Evolutionary conservation across 2,329 filamentous ascomycete genomes (phyloP), one percentile per base, ranked within the genome.

Genomic region (Pestalotiopsis sp.): DNA sequence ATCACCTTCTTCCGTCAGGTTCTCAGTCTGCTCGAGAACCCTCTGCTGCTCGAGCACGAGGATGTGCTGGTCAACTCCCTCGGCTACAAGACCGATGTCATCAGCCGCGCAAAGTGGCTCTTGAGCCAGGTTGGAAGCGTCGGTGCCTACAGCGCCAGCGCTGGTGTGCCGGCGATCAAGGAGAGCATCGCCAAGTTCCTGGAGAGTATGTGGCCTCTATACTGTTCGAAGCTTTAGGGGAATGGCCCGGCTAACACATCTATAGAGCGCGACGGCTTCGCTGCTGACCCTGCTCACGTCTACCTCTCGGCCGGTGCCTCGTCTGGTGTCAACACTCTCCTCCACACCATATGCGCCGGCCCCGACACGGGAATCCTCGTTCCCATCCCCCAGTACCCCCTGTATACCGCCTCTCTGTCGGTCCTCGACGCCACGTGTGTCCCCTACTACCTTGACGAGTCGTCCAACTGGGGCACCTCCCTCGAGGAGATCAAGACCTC

Each of bases 1-100:
- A 95, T 99, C 77, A 99, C 96, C 74, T 99, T 98, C 87, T 98
- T 99, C 90, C 91, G 96, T 75, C 95, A 99, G 84, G 96, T 99
- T 36, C 88, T 96, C 76, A 97, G 94, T 82, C 81, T 99, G 71
- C 83, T 98, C 69, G 96, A 99, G 86, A 95, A 98, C 85, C 96
- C 96, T 0, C 80, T 86, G 68, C 86, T 99, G 41, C 86, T 99
- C 69, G 88, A 97, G 77, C 91, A 97, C 75, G 90, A 94, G 79
- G 89, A 95, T 72, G 91, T 92, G n/a, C 84, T 98, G 71, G 83
- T 91, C 77, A 88, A 90, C 68, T 81, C 85, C 59, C 87, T 98
- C 73, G 94, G 92, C 72, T 99, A 98, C 86, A 92, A 97, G 85
- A 83, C 89, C 72, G 96, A 99, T 83, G 95, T 95, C 57, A 86